Base-by-base conservation (phyloP, 2,329 filamentous ascomycete species). In the Penicillium sp. region DNA sequence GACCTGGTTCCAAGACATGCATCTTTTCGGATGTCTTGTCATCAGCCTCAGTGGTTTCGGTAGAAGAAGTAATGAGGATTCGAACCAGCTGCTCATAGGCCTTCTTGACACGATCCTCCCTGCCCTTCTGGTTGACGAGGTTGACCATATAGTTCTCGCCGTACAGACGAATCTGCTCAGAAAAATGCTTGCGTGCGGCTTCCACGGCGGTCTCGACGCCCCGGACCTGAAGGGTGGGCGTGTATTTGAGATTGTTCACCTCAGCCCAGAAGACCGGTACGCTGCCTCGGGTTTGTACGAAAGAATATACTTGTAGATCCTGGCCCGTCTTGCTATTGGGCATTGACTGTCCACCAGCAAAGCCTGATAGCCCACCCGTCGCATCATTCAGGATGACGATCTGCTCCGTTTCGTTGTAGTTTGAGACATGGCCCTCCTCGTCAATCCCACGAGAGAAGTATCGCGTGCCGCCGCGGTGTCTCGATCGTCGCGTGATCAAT, bases 341-440 rank as follows among this genome's bases (percentile, higher is more conserved):
- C 72, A 86, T 85, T 14, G 85, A 81, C 43, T 79, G 76, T 54
- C 84, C 85, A 37, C 87, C 86, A 34, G 84, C 84, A 65, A 87
- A 95, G 5, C 89, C 90, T 27, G 86, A 83, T 29, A 93, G 70
- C 1, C 85, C 84, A 41, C 81, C 81, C 3, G 77, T 76, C 33
- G 79, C 76, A 66, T 97, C 93, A 57, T 97, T 97, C 53, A 97
- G 69, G 25, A 98, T 81, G 45, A 95, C 77, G 21, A 93, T 76
- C 63, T 98, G 93, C 63, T 98, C 93, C 0, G 93, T 97, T 74
- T 98, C 93, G 62, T 98, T 98, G 76, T 91, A 98, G 65, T 98
- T 98, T 51, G 93, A 88, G n/a, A 93, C 93, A 63, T 97, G 82
- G 16, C 93, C 93, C 47, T 93, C 77, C 51, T 95, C 90, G 60